phyloP scores from a whole-genome alignment of 352 stramenopile species.

The Phytophthora tubulina region DNA sequence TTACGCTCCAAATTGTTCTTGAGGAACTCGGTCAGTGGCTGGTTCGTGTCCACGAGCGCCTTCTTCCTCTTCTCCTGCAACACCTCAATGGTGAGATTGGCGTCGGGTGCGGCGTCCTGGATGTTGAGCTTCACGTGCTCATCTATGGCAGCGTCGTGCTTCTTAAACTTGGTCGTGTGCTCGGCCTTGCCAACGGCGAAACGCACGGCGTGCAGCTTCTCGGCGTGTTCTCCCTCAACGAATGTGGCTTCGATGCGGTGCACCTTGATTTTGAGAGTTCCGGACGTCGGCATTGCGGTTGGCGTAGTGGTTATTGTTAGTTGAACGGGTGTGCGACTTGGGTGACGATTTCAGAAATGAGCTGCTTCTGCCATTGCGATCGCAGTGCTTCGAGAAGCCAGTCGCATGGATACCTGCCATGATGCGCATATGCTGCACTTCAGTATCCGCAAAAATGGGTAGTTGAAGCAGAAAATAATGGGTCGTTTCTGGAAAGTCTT shows the following conservation, averaged over 20 bases:
- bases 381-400: background rate
- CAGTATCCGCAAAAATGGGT: slow-evolving; percentile 1
- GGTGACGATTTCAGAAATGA: slow-evolving; percentile 43
- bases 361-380: background rate
- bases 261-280: slow-evolving; percentile 44
- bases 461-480: background rate
- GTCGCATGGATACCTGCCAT: slow-evolving; percentile 12
- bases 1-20: slow-evolving; percentile 38
- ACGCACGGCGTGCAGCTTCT: slow-evolving; percentile 28
- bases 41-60: slow-evolving; percentile 43
- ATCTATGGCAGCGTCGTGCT: slow-evolving; percentile 37
- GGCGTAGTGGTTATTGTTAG: background rate
- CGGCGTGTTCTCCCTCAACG: slow-evolving; percentile 26
- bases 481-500: background rate
- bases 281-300: slow-evolving; percentile 31
- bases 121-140: slow-evolving; percentile 48
- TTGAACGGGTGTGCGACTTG: slow-evolving; percentile 14
- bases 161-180: slow-evolving; percentile 29
- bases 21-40: slow-evolving; percentile 41
- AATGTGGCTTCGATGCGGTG: slow-evolving; percentile 38
- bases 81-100: slow-evolving; percentile 52
- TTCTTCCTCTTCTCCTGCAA: slow-evolving; percentile 54
- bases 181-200: slow-evolving; percentile 32
- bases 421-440: slow-evolving; percentile 1
- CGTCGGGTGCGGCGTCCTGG: slow-evolving; percentile 33